Evolutionary conservation across 73 alveolate genomes (phyloP), one percentile per base, ranked within the genome.

Genomic region (Urostyla sp.): DNA sequence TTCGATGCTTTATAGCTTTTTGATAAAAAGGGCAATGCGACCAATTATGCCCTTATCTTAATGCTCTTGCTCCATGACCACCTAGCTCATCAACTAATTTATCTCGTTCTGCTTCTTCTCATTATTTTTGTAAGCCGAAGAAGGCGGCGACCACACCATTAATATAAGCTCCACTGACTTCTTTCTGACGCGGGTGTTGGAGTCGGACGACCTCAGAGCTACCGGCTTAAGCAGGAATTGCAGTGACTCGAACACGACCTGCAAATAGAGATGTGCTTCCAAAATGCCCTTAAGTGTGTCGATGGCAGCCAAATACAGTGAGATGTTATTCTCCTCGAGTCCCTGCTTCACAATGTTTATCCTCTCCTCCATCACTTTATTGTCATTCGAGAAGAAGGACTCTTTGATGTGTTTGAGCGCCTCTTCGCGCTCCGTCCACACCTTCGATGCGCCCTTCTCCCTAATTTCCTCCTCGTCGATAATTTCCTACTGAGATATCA

Each of bases 121-220:
- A 27, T 55, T 20, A 20, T 21, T 55, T 7, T 55, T 21, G 4
- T 8, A 4, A 6, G 24, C 13, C 18, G 24, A 55, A 5, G 59
- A 66, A 3, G 46, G 66, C 15, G 34, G 57, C 49, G 21, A 18
- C 91, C 91, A 81, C 55, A 81, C 27, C 31, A 20, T 34, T 20
- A 34, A 18, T 1, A 81, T 49, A 7, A 66, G 36, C 45, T 81
- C 91, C 10, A 60, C 69, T 24, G 86, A 69, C 69, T 72, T 81
- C 66, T 81, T 81, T 55, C 85, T 69, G 31, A 81, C 85, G 38
- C 91, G 50, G 21, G 91, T 81, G 52, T 81, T 81, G n/a, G 84
- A 69, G 18, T 81, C 91, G 28, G 48, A 69, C 26, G 91, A 40
- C 38, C 60, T 67, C 10, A 81, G 60, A 7, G 46, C 57, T 18